Base-by-base conservation (phyloP, 805 yeast species). In the Metschnikowia santaceciliae region DNA sequence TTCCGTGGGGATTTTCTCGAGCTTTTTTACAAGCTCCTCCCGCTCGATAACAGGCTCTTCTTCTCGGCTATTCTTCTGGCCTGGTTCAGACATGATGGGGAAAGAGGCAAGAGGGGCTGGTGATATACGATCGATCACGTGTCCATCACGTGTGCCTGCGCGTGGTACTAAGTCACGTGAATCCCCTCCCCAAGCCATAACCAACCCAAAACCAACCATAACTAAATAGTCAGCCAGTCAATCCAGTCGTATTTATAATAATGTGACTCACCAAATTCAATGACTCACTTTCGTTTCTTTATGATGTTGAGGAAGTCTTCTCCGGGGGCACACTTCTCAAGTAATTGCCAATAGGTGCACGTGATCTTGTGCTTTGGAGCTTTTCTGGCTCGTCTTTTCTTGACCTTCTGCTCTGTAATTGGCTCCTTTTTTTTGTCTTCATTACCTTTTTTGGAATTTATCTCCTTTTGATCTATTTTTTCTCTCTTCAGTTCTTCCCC, bases 1-100 rank as follows among this genome's bases (percentile, higher is more conserved):
- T 20, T 58, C 61, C 33, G 52, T 51, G 15, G 61, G 61, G n/a
- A 58, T 56, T 20, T 32, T 46, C 35, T 58, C 52, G n/a, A 58
- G 56, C 42, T 55, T 58, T 39, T 57, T 36, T 42, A 53, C 50
- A 34, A 58, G 53, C 11, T 42, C 49, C 10, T 53, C 53, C 37
- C 51, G 55, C 15, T 56, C 60, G 11, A 54, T 51, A 6, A 42
- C 20, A 6, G 55, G 41, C 40, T 8, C 15, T 14, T 42, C 14
- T 4, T 39, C 42, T 4, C 14, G 42, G 15, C 20, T 8, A 22
- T 30, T 40, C 17, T 20, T 22, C 37, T 20, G 32, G 17, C 13
- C 38, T 42, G 26, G 38, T 20, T 42, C 22, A 10, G 46, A 32
- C 46, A 42, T 42, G 46, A 26, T 19, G 19, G 30, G 15, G 13